Evolutionary conservation across 2,329 filamentous ascomycete genomes (phyloP), one percentile per base, ranked within the genome.

Genomic region (Hymenoscyphus occultus): DNA sequence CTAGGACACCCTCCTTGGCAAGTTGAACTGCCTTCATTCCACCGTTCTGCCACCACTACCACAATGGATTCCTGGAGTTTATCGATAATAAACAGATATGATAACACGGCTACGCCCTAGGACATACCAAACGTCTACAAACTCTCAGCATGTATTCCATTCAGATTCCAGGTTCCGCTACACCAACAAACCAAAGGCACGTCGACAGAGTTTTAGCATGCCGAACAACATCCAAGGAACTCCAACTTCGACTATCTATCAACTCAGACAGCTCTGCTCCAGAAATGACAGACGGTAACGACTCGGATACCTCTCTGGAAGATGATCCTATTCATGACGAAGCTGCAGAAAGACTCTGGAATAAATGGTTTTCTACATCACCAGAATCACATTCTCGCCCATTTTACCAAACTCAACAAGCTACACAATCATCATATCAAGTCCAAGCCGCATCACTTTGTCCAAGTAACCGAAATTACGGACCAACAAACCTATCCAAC

Each of bases 241-340:
- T 51, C 45, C 45, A 51, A 51, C 45, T 51, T 51, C 45, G 45
- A n/a, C 45, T 51, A 51, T 51, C 45, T 19, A 51, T 51, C 45
- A 51, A 51, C 45, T 51, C 45, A n/a, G 45, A 51, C 19, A 51
- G 45, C 12, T 51, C 45, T n/a, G n/a, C 19, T 4, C n/a, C 45
- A 22, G 45, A 51, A 10, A 51, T 51, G 45, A 51, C n/a, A 22
- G 45, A 51, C 45, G 45, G 45, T n/a, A 51, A 51, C 45, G 45
- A 51, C 22, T 51, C 19, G 19, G 45, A 51, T 28, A 51, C 19
- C 5, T 51, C 45, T 19, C 9, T 51, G 12, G 45, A 51, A 51
- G 19, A 51, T 22, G 45, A 51, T 28, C 45, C 7, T 19, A 22
- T 51, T 51, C n/a, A 51, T 12, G 45, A 51, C 12, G 9, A n/a